Evolutionary conservation across 441 rosid species (phyloP).

Genomic region (Erysimum cheiri): DNA sequence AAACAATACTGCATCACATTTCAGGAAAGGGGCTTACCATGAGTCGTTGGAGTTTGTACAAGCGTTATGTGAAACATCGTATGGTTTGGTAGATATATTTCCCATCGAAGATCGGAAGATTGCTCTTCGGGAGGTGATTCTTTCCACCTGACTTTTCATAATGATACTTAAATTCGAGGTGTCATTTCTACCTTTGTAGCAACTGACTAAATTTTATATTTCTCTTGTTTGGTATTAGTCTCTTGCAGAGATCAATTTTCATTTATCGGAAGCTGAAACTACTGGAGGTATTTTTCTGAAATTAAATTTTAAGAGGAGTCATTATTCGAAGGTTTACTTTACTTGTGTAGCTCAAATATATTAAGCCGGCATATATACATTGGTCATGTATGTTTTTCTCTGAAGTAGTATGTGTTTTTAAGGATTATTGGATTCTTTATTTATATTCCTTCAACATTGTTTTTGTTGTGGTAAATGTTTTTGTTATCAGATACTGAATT

Average conservation of each 20-base stretch:
- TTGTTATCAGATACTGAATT: constrained; percentile 31
- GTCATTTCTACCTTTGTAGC: constrained; percentile 33
- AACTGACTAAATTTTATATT: constrained; percentile 43
- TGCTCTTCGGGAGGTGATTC: constrained; percentile 87
- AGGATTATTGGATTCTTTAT: constrained; percentile 12
- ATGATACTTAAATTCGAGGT: constrained; percentile 27
- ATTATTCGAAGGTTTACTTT: constrained; percentile 30
- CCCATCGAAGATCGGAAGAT: constrained; percentile 96
- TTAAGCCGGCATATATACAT: constrained; percentile 16
- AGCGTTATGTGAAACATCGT: constrained; percentile 93
- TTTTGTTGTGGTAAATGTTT: constrained; percentile 38
- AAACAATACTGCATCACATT: constrained; percentile 69
- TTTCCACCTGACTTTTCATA: constrained; percentile 34
- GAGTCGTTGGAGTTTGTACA: constrained; percentile 96
- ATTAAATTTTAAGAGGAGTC: no score
- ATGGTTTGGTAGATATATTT: constrained; percentile 93
- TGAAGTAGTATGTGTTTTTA: constrained; percentile 22
- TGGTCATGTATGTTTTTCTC: constrained; percentile 19
- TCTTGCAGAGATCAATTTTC: constrained; percentile 87
- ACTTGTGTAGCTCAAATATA: constrained; percentile 23
- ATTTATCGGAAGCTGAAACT: constrained; percentile 76
- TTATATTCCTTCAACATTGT: neutral
- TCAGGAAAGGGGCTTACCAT: constrained; percentile 91
- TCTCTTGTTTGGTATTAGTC: constrained; percentile 63
- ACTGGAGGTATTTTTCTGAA: constrained; percentile 74